Percentiles rank a stretch among this genome's conserved stretches.
Evolutionary conservation across 495 filamentous ascomycete species (phyloP).

Genomic region (Xylaria longipes): DNA sequence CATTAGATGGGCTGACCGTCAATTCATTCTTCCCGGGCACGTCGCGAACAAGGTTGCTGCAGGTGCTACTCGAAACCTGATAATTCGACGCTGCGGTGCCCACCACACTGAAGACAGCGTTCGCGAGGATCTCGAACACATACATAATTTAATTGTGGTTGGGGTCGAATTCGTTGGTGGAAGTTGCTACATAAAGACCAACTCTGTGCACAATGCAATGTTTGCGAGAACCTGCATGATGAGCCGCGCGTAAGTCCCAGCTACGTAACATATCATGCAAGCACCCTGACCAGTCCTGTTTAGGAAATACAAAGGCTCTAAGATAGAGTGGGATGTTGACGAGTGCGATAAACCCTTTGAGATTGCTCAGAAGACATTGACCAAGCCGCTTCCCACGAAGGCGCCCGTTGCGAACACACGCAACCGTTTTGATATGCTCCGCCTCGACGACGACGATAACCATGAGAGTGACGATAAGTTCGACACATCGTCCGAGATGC

Average conservation of each 20-base stretch:
- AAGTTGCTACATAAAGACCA: constrained; percentile 72
- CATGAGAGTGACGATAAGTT: constrained; percentile 42
- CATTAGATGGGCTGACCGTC: constrained; percentile 57
- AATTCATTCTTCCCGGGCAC: constrained; percentile 71
- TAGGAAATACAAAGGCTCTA: constrained; percentile 73
- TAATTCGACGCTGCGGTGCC: constrained; percentile 63
- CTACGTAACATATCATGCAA: neutral
- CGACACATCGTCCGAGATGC: constrained; percentile 26
- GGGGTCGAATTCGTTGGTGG: constrained; percentile 63
- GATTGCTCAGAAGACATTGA: constrained; percentile 23
- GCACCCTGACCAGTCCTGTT: constrained; percentile 6
- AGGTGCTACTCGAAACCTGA: constrained; percentile 81
- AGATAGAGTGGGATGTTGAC: constrained; percentile 74
- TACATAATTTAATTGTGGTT: constrained; percentile 78
- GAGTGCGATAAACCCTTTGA: constrained; percentile 72
- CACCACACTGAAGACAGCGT: constrained; percentile 69
- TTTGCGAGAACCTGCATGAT: constrained; percentile 81
- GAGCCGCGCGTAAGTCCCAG: constrained; percentile 60
- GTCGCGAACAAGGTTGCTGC: constrained; percentile 68
- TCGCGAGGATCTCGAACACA: constrained; percentile 80
- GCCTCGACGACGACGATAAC: constrained; percentile 55
- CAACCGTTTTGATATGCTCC: constrained; percentile 73
- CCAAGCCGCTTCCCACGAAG: constrained; percentile 48
- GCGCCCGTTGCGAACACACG: constrained; percentile 34
- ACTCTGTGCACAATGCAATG: constrained; percentile 78